phyloP scores from a whole-genome alignment of 345 rosid species.

The Syzygium grande region DNA sequence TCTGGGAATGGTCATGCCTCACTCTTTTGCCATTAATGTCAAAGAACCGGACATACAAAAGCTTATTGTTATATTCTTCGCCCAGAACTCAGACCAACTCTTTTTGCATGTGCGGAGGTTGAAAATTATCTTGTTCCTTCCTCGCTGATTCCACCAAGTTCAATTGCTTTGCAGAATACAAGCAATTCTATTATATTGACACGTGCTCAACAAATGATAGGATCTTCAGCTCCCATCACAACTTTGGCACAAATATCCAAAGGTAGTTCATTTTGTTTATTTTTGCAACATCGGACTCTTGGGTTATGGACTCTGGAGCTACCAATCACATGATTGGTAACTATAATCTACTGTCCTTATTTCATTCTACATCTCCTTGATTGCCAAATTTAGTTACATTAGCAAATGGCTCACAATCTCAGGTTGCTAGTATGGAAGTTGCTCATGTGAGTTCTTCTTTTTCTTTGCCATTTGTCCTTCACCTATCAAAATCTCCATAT shows the following conservation, averaged over 20 bases:
- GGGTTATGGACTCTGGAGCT: not conserved
- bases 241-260: too few relatives aligned
- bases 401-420: not conserved
- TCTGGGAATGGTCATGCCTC: not conserved
- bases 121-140: too few relatives aligned
- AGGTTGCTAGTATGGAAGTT: not conserved
- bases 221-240: too few relatives aligned
- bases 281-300: fast-evolving
- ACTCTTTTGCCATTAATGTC: not conserved
- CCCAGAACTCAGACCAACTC: not conserved
- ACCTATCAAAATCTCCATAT: not conserved
- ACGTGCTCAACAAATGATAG: too few relatives aligned
- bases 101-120: not conserved
- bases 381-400: not conserved
- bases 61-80: not conserved
- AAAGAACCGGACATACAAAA: not conserved
- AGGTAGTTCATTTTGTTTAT: not conserved
- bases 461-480: not conserved
- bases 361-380: not conserved
- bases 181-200: too few relatives aligned
- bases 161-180: too few relatives aligned
- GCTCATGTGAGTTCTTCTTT: not conserved
- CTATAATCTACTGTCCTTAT: not conserved
- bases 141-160: too few relatives aligned
- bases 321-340: not conserved